These are phyloP conservation scores for Hansenula lynferdii DNA, from an alignment of 1,139 yeast species.

Conservation along the genomic window DNA sequence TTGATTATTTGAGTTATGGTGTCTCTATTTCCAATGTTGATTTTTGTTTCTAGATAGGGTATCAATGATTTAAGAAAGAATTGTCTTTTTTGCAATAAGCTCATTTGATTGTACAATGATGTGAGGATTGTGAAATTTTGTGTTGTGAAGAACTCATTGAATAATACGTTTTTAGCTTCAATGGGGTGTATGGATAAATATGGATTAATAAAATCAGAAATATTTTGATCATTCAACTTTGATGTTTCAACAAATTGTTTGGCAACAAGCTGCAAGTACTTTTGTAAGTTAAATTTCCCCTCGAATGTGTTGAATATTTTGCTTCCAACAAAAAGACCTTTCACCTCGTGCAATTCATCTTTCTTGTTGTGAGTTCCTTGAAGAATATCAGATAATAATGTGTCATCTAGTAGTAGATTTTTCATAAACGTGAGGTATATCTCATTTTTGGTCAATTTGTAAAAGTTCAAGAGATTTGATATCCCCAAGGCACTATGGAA, in stretches of 20 bases:
- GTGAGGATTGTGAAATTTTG: slow-evolving; percentile 12
- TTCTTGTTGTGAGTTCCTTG: slow-evolving; percentile 7
- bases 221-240: slow-evolving; percentile 3
- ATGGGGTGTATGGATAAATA: slow-evolving; percentile 26
- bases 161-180: slow-evolving; percentile 18
- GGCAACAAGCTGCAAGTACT: slow-evolving; percentile 21
- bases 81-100: slow-evolving; percentile 19
- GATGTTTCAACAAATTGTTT: slow-evolving; percentile 23
- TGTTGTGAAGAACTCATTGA: slow-evolving; percentile 19
- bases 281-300: slow-evolving; percentile 19
- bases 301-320: slow-evolving; percentile 27
- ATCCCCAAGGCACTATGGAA: slow-evolving; percentile 14
- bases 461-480: slow-evolving; percentile 17
- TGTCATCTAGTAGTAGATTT: slow-evolving; percentile 15
- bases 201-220: slow-evolving; percentile 20
- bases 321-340: slow-evolving; percentile 30
- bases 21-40: slow-evolving; percentile 10
- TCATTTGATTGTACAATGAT: slow-evolving; percentile 10
- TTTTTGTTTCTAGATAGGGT: slow-evolving; percentile 20
- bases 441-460: slow-evolving; percentile 17
- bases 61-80: slow-evolving; percentile 20
- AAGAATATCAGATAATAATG: slow-evolving; percentile 8
- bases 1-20: slow-evolving; percentile 18
- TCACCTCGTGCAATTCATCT: slow-evolving; percentile 19
- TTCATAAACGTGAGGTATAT: slow-evolving; percentile 13